Conservation (phyloP, 23 red algal species). For the Gracilaria domingensis region DNA sequence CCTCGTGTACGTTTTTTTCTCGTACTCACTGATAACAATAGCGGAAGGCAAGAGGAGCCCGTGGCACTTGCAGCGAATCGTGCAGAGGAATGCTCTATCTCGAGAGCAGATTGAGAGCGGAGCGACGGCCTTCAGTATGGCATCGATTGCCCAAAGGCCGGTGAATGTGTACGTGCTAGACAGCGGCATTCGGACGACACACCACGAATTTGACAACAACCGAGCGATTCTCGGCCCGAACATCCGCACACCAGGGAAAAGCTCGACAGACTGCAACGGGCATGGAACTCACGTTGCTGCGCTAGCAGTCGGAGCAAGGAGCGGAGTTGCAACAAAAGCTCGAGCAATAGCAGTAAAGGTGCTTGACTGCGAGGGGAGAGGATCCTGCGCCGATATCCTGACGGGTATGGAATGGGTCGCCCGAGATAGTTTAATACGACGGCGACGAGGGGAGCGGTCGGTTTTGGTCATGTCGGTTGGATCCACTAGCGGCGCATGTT, state of each 20-base stretch:
- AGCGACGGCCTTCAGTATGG: background rate
- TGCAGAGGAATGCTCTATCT: background rate
- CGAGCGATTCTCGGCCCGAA: constrained; percentile 30
- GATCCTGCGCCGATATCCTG: constrained; percentile 47
- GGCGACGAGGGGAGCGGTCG: constrained; percentile 29
- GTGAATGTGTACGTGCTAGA: constrained; percentile 62
- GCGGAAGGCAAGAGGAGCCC: background rate
- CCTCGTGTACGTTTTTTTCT: background rate
- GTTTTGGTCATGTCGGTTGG: constrained; percentile 67
- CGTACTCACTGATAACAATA: background rate
- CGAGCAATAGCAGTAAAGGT: constrained; percentile 38
- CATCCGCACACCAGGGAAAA: constrained; percentile 14
- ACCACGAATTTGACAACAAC: constrained; percentile 36
- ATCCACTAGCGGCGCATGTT: constrained; percentile 40
- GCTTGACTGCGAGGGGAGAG: constrained; percentile 54
- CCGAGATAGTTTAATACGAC: background rate
- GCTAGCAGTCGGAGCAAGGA: constrained; percentile 35
- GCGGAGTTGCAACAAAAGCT: constrained; percentile 19
- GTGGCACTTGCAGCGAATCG: constrained; percentile 21
- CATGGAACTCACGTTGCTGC: constrained; percentile 70
- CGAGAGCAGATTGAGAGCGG: background rate
- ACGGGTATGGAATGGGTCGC: constrained; percentile 51
- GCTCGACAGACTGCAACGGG: constrained; percentile 55
- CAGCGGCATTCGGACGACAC: constrained; percentile 45
- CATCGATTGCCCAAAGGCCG: background rate